Conservation (phyloP, 805 yeast species). For the Yarrowia keelungensis region DNA sequence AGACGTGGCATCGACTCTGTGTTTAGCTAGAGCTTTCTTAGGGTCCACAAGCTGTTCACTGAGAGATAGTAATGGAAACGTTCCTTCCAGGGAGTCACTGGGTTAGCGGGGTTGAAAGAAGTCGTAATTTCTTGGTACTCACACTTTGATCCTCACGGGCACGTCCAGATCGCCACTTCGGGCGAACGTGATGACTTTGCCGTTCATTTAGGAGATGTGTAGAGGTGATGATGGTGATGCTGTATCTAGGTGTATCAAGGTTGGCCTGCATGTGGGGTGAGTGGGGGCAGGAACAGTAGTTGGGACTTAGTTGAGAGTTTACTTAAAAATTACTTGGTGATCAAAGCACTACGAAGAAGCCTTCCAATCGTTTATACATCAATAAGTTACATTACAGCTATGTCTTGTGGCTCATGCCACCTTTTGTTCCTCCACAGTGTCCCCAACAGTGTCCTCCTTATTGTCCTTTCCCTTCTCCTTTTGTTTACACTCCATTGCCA, state of each 20-base stretch:
- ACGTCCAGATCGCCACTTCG: slow-evolving; percentile 62
- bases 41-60: slow-evolving; percentile 60
- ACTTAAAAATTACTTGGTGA: too few species aligned
- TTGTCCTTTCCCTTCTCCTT: too few species aligned
- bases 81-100: slow-evolving; percentile 56
- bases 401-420: too few species aligned
- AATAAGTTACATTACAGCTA: too few species aligned
- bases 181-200: slow-evolving; percentile 60
- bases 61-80: slow-evolving; percentile 52
- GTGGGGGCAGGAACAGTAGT: background rate
- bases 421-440: too few species aligned
- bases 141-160: slow-evolving; percentile 59
- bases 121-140: slow-evolving; percentile 21
- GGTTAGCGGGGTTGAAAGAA: slow-evolving; percentile 5
- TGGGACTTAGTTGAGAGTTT: background rate
- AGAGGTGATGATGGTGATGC: background rate
- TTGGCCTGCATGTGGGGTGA: slow-evolving; percentile 7
- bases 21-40: slow-evolving; percentile 52
- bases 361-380: too few species aligned
- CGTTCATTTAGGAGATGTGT: slow-evolving; percentile 45
- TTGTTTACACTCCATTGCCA: background rate
- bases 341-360: too few species aligned
- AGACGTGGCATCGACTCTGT: slow-evolving; percentile 50
- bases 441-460: too few species aligned
- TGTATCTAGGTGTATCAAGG: slow-evolving; percentile 20